Evolutionary conservation across 1,139 yeast genomes (phyloP), one percentile per base, ranked within the genome.

Genomic region (Sugiyamaella sp.): DNA sequence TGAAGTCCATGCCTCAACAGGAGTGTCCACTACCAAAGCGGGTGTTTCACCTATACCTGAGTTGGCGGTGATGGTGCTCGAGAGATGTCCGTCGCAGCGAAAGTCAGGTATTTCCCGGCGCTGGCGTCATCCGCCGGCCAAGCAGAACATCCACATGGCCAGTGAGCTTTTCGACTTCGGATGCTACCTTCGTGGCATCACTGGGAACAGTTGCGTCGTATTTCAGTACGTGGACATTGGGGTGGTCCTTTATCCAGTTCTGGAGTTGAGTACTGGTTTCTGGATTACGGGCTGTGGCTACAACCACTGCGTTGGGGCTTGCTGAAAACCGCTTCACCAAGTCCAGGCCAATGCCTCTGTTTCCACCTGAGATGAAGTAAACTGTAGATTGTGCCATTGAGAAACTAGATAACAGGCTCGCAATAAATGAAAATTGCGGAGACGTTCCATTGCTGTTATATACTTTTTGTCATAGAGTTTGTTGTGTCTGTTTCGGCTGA

Each of bases 341-440:
- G 10, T 25, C 47, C 17, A 52, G 17, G 14, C 56, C 55, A 21
- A 52, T 48, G 16, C 55, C 55, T 22, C 55, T 27, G 46, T 52
- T 52, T 2, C 44, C 48, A 3, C 56, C 53, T 22, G 53, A 44
- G 16, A 53, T 45, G 16, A 53, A 45, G 22, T 53, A 53, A 8
- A 49, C 51, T 4, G 48, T 25, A 25, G 32, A 25, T 25, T 25
- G 32, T 16, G 20, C 14, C 16, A 21, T 5, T 22, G 24, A 17
- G 20, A 17, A 9, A 10, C 3, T 9, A 3, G 4, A 19, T 19
- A 17, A n/a, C 8, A 25, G 12, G 32, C 10, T 25, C 12, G 8
- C 8, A 8, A 25, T 25, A 25, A 12, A 25, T 8, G 12, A 25
- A 25, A 25, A 25, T 25, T 8, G 32, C 32, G n/a, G n/a, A n/a